A percentile compares a stretch with the other conserved stretches of the same genome.
Conservation (phyloP, 148 eudicot species). For the Pouteria glomerata region DNA sequence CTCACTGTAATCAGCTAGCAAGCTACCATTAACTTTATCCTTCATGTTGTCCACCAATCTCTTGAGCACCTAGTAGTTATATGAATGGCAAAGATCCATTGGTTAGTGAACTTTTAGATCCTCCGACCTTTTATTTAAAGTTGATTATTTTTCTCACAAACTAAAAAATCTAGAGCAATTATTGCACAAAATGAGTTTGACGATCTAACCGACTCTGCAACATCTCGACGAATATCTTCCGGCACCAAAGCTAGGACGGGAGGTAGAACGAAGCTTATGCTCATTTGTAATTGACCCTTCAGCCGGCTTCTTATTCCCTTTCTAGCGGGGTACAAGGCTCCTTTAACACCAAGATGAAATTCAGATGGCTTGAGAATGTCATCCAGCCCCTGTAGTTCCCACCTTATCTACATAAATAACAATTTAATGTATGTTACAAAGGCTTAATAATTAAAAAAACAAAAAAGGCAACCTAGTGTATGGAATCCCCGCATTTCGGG, state of each 20-base stretch:
- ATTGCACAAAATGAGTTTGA: too few species aligned
- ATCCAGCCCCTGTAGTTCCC: constrained; percentile 85
- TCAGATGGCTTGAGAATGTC: constrained; percentile 60
- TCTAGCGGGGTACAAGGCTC: constrained; percentile 65
- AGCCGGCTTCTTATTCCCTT: constrained; percentile 50
- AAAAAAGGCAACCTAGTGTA: too few species aligned
- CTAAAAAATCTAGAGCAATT: too few species aligned
- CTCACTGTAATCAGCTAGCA: constrained; percentile 62
- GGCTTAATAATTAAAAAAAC: neutral
- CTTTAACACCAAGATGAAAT: constrained; percentile 64
- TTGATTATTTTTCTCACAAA: too few species aligned
- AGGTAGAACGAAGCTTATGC: constrained; percentile 62
- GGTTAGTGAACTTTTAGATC: too few species aligned
- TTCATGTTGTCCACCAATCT: constrained; percentile 78
- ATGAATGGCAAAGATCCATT: neutral
- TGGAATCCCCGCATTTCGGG: too few species aligned
- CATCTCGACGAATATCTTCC: constrained; percentile 49
- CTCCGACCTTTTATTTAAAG: too few species aligned
- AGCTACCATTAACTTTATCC: constrained; percentile 65
- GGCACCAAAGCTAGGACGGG: constrained; percentile 59
- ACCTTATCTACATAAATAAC: constrained; percentile 49
- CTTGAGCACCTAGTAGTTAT: constrained; percentile 41
- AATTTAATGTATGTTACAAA: neutral
- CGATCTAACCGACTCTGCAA: constrained; percentile 64
- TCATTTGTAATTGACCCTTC: constrained; percentile 73